A percentile compares a stretch with the other conserved stretches of the same genome.
phyloP scores from a whole-genome alignment of 108 stramenopile species.

The Cyclotella sp. region DNA sequence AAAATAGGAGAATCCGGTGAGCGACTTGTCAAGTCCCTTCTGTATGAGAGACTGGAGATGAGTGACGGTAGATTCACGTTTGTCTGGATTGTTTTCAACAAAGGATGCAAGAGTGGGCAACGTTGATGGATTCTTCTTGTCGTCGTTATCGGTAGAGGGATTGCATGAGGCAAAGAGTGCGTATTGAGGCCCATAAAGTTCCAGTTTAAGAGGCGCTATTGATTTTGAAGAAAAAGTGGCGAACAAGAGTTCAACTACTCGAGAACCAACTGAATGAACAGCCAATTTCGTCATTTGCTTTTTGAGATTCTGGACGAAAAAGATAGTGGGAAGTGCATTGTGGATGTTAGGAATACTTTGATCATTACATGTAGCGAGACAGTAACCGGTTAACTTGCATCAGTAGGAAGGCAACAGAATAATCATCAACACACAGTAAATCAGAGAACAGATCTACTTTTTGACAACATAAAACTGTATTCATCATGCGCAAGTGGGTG shows the following conservation, averaged over 20 bases:
- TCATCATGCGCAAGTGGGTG: slow-evolving; percentile 14
- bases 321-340: background rate
- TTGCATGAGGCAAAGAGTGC: slow-evolving; percentile 67
- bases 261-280: slow-evolving; percentile 87
- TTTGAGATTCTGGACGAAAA: slow-evolving; percentile 61
- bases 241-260: slow-evolving; percentile 85
- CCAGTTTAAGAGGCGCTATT: slow-evolving; percentile 70
- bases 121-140: slow-evolving; percentile 30
- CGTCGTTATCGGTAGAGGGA: slow-evolving; percentile 9
- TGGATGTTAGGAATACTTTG: background rate
- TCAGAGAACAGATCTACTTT: slow-evolving; percentile 8
- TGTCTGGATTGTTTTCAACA: slow-evolving; percentile 66
- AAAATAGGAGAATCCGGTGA: slow-evolving; percentile 85
- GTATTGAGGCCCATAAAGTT: slow-evolving; percentile 92
- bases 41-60: slow-evolving; percentile 66
- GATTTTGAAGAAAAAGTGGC: slow-evolving; percentile 75
- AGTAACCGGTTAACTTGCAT: background rate
- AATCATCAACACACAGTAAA: slow-evolving; percentile 20
- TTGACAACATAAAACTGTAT: slow-evolving; percentile 13
- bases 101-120: slow-evolving; percentile 53
- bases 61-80: slow-evolving; percentile 63
- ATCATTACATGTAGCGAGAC: background rate
- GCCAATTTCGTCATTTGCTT: slow-evolving; percentile 85
- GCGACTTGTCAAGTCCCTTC: slow-evolving; percentile 85
- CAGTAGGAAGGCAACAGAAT: slow-evolving; percentile 28